Evolutionary conservation across 2,329 filamentous ascomycete species (phyloP).

Genomic region (Canariomyces notabilis): DNA sequence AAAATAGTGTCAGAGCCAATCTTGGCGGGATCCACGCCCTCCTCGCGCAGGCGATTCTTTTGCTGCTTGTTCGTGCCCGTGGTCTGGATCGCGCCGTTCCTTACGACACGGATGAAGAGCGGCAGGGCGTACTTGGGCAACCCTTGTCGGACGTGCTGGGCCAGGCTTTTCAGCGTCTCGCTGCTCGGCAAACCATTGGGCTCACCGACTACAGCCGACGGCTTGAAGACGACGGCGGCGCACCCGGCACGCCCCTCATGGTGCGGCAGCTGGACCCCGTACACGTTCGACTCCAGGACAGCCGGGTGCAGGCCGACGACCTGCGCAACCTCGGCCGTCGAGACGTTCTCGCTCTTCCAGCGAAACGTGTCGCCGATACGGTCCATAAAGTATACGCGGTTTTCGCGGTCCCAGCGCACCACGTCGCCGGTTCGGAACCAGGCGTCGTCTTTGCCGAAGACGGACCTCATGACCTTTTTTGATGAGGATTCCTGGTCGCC

Average conservation of each 20-base stretch:
- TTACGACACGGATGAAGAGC: slow-evolving; percentile 67
- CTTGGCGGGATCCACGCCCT: slow-evolving; percentile 66
- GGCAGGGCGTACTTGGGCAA: slow-evolving; percentile 74
- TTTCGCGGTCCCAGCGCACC: slow-evolving; percentile 64
- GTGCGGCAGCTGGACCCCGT: slow-evolving; percentile 71
- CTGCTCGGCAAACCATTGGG: slow-evolving; percentile 39
- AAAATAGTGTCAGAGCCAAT: slow-evolving; percentile 46
- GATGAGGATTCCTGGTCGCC: slow-evolving; percentile 65
- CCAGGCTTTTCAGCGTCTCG: slow-evolving; percentile 53
- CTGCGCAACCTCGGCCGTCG: slow-evolving; percentile 76
- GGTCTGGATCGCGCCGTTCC: slow-evolving; percentile 51
- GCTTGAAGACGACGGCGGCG: slow-evolving; percentile 59
- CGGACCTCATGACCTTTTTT: slow-evolving; percentile 68
- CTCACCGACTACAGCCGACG: slow-evolving; percentile 37
- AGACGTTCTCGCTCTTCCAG: slow-evolving; percentile 81
- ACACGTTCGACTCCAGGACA: slow-evolving; percentile 77
- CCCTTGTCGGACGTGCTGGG: slow-evolving; percentile 48
- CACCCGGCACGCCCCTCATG: slow-evolving; percentile 84
- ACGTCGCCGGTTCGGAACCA: slow-evolving; percentile 86
- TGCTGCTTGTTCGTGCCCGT: slow-evolving; percentile 90
- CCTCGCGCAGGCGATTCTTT: slow-evolving; percentile 65
- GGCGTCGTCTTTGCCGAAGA: slow-evolving; percentile 69
- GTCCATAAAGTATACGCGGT: slow-evolving; percentile 74
- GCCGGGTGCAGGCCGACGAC: slow-evolving; percentile 61
- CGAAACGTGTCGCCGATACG: slow-evolving; percentile 73